These are phyloP conservation scores for Pseudopithomyces maydicus DNA, from an alignment of 2,329 filamentous ascomycete genomes.

Conservation along the genomic window DNA sequence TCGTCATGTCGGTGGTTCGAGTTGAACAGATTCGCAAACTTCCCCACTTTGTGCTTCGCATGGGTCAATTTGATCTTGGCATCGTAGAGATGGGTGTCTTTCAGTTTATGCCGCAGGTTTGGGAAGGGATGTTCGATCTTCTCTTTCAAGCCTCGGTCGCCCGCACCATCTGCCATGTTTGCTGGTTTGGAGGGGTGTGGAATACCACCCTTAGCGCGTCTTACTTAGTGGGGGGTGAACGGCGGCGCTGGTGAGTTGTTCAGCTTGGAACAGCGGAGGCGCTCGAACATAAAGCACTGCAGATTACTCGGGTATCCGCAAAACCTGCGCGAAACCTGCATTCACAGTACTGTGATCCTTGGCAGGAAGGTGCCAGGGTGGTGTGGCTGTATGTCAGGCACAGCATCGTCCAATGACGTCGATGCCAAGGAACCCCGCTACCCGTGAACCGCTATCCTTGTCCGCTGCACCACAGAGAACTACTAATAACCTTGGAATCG, in stretches of 20 bases:
- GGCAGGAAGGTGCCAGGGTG: neutral
- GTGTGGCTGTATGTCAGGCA: neutral
- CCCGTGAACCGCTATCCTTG: conserved; percentile 1
- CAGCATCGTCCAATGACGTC: conserved; percentile 10
- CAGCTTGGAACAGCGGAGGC: neutral
- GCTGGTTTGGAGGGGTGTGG: neutral
- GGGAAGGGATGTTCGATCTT: conserved; percentile 48
- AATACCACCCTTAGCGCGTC: neutral
- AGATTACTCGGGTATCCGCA: neutral
- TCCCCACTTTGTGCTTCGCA: conserved; percentile 67
- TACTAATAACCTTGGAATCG: neutral
- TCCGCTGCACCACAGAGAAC: neutral
- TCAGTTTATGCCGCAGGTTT: conserved; percentile 51
- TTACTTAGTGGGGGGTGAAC: neutral
- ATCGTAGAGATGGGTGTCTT: conserved; percentile 53
- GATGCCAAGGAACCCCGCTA: conserved; percentile 13
- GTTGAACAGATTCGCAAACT: conserved; percentile 75
- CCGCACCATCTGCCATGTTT: conserved; percentile 14
- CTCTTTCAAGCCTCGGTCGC: conserved; percentile 36
- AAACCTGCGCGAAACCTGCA: conserved; percentile 1
- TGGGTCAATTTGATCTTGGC: conserved; percentile 61
- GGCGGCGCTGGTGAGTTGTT: neutral
- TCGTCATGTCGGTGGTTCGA: conserved; percentile 91
- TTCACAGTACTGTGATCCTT: conserved; percentile 1
- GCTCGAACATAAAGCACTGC: conserved; percentile 13